Conservation (phyloP, 1,139 yeast species). For the Torulaspora globosa region DNA sequence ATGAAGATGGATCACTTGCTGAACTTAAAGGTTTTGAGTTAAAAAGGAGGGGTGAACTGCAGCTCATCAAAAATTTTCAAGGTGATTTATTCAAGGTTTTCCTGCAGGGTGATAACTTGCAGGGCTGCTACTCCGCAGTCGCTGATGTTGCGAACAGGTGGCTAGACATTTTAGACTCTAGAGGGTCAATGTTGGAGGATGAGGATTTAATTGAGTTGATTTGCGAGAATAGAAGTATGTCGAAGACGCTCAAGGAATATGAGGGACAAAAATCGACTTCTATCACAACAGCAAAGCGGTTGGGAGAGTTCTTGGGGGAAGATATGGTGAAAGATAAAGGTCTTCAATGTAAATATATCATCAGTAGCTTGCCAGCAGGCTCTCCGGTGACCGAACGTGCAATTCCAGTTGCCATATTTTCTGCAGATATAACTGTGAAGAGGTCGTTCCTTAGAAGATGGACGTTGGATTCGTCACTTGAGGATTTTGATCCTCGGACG, state of each 20-base stretch:
- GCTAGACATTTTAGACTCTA: slow-evolving; percentile 88
- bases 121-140: slow-evolving; percentile 80
- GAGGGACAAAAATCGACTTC: slow-evolving; percentile 91
- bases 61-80: slow-evolving; percentile 89
- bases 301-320: slow-evolving; percentile 94
- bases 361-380: slow-evolving; percentile 75
- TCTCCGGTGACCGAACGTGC: slow-evolving; percentile 97
- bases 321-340: slow-evolving; percentile 98
- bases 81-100: slow-evolving; percentile 90
- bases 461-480: slow-evolving; percentile 75
- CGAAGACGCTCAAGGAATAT: slow-evolving; percentile 84
- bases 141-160: slow-evolving; percentile 93
- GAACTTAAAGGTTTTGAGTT: slow-evolving; percentile 96
- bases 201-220: slow-evolving; percentile 91
- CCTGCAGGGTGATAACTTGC: slow-evolving; percentile 75
- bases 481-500: slow-evolving; percentile 81
- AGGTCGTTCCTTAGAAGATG: slow-evolving; percentile 72
- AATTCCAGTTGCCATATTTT: slow-evolving; percentile 90
- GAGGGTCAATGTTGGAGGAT: slow-evolving; percentile 84
- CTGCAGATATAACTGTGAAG: slow-evolving; percentile 65
- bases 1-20: slow-evolving; percentile 88
- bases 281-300: slow-evolving; percentile 86
- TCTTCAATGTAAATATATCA: slow-evolving; percentile 89
- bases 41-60: slow-evolving; percentile 94
- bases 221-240: slow-evolving; percentile 96